Evolutionary conservation across 2,329 filamentous ascomycete species (phyloP).

Genomic region (Cladophialophora exuberans): DNA sequence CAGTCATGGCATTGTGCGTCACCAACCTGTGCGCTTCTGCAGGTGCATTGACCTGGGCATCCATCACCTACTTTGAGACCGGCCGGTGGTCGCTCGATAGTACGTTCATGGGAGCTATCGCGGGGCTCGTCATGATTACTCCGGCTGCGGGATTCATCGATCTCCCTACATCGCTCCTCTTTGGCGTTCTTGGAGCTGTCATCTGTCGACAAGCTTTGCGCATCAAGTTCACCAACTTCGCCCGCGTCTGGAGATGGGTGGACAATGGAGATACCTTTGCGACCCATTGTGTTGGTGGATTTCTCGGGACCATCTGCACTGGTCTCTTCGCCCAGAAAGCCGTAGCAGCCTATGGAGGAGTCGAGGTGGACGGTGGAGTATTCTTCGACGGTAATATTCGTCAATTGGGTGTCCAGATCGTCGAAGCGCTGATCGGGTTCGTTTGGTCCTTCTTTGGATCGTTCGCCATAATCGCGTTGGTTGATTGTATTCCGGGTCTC

Average conservation of each 20-base stretch:
- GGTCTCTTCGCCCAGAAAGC: constrained; percentile 56
- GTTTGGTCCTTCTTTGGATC: constrained; percentile 55
- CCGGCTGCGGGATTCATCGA: constrained; percentile 56
- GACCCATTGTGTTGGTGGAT: constrained; percentile 57
- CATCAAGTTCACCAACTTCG: constrained; percentile 56
- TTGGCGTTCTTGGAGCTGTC: constrained; percentile 52
- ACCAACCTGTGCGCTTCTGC: constrained; percentile 55
- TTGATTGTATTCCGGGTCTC: constrained; percentile 57
- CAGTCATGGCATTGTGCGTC: constrained; percentile 54
- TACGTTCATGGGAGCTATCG: constrained; percentile 58
- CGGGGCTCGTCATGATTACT: constrained; percentile 58
- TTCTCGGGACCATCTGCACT: constrained; percentile 55
- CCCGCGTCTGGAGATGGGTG: constrained; percentile 54
- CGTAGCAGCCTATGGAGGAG: constrained; percentile 56
- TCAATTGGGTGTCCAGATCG: constrained; percentile 55
- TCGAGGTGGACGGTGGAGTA: constrained; percentile 54
- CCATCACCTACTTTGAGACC: constrained; percentile 48
- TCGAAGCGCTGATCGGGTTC: constrained; percentile 57
- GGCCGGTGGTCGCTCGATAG: constrained; percentile 54
- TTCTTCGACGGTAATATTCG: constrained; percentile 57
- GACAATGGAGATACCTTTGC: constrained; percentile 61
- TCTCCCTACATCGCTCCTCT: constrained; percentile 52
- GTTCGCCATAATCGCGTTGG: constrained; percentile 54
- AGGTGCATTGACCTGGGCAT: constrained; percentile 52
- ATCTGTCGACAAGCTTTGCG: constrained; percentile 56